Base-by-base conservation (phyloP, 1,139 yeast genomes). In the Geotrichum aggregatum region DNA sequence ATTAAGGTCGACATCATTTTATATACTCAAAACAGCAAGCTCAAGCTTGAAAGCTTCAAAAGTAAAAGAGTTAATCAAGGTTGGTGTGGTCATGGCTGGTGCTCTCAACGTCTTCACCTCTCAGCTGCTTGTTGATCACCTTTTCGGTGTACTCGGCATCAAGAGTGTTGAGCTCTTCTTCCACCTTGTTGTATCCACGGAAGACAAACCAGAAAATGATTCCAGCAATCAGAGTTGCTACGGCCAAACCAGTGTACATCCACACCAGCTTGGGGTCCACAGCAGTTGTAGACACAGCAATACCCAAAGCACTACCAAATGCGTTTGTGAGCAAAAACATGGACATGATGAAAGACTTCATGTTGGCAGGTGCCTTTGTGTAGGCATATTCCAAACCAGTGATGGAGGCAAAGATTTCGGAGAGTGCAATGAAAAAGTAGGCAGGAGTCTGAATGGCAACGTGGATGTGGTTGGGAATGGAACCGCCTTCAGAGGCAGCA, bases 341-440 rank as follows among this genome's bases (percentile, higher is more conserved):
- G 8, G 85, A 74, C 79, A 81, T 82, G 63, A 82, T 77, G 66
- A 82, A 79, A 10, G 85, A 78, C 66, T 81, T 81, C 87, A 81
- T 82, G 52, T 73, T 69, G 36, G 75, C 71, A 39, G 87, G 87
- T 11, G 87, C 87, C 70, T 81, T 80, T 50, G 85, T 81, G 72
- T 80, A 82, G 18, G 87, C 87, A 60, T 80, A 82, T 68, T 80
- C 84, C 58, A 80, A 74, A 57, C 87, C 87, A 38, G 86, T 81
- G 60, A 82, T 74, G 28, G 84, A 79, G 18, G 85, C 84, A 58
- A 82, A 73, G 54, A 82, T 82, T 68, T 82, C 87, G 10, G 84
- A 77, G 44, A 82, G 65, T 21, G 80, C 86, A 66, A 82, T 77
- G 60, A 82, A 72, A 52, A 79, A 70, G 66, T 82, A 82, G 13